Evolutionary conservation across 2,329 filamentous ascomycete species (phyloP), one percentile per base, ranked within the genome.

Genomic region (Rutstroemia sydowiana): DNA sequence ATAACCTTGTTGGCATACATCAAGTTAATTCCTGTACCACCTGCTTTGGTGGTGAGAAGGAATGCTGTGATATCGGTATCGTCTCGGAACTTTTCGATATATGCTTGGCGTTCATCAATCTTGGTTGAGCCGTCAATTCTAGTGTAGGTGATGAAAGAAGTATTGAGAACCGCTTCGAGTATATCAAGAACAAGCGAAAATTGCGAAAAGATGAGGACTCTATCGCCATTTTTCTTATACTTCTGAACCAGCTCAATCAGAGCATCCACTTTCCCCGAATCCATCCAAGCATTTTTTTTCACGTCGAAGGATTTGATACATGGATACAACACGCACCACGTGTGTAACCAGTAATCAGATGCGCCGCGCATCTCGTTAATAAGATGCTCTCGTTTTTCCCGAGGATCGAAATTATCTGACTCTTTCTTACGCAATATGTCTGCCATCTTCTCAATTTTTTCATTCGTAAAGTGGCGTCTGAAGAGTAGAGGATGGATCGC

Each of bases 1-100:
- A 98, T 82, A 61, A 98, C 92, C 70, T 96, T 97, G 73, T 97
- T 97, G 4, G 93, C 93, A 32, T 87, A 88, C 7, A 92, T 93
- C 50, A 98, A 72, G 69, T 98, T 98, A 72, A 98, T 95, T 37
- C 93, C 93, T 0, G 92, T 93, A n/a, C 93, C 93, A 48, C 93
- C 93, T 0, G 92, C 91, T 55, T 90, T 92, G 0, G 93, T 98
- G 1, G 88, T 93, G 5, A 98, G 79, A 58, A 98, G 78, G 69
- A 98, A 98, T 0, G 95, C 90, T 0, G 90, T 85, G 48, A 97
- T 95, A 2, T 78, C 75, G 0, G 77, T 71, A 63, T 95, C 80
- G 2, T 79, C 71, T 61, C 89, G 85, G 75, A 95, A 98, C 40
- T 86, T 78, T 68, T 98, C 87, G 59, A 97, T 90, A 57, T 96